Evolutionary conservation across 2,329 filamentous ascomycete genomes (phyloP).

Genomic region (Botrytis squamosa): DNA sequence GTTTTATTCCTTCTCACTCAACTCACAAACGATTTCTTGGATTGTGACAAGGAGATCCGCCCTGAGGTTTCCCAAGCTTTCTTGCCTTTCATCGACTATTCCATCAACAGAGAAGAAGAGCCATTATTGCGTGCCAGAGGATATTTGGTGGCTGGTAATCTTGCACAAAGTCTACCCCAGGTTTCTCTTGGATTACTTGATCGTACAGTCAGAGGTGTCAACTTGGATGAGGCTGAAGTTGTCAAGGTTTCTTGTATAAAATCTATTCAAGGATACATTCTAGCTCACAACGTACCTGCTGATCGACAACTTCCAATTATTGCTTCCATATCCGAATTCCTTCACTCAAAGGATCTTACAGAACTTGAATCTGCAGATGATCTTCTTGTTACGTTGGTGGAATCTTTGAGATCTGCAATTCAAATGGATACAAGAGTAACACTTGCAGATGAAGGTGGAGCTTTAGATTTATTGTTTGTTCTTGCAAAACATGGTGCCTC

Average conservation of each 20-base stretch:
- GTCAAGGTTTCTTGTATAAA: conserved; percentile 92
- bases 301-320: conserved; percentile 63
- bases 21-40: conserved; percentile 77
- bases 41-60: conserved; percentile 70
- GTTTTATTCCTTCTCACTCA: conserved; percentile 83
- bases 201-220: conserved; percentile 72
- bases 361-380: conserved; percentile 90
- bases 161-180: conserved; percentile 67
- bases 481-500: conserved; percentile 83
- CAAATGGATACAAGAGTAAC: conserved; percentile 74
- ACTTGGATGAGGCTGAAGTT: conserved; percentile 75
- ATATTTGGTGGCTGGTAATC: conserved; percentile 78
- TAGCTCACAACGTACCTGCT: conserved; percentile 48
- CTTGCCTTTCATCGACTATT: conserved; percentile 75
- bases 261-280: conserved; percentile 69
- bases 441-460: conserved; percentile 68
- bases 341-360: conserved; percentile 74
- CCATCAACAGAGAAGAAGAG: conserved; percentile 67
- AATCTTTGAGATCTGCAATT: conserved; percentile 81
- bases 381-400: conserved; percentile 83
- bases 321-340: conserved; percentile 65
- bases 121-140: conserved; percentile 82
- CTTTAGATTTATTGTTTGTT: conserved; percentile 81
- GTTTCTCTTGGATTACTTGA: conserved; percentile 65
- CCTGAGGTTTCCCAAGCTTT: conserved; percentile 69